phyloP scores from a whole-genome alignment of 306 rosid species.

The Pyrus betulifolia region DNA sequence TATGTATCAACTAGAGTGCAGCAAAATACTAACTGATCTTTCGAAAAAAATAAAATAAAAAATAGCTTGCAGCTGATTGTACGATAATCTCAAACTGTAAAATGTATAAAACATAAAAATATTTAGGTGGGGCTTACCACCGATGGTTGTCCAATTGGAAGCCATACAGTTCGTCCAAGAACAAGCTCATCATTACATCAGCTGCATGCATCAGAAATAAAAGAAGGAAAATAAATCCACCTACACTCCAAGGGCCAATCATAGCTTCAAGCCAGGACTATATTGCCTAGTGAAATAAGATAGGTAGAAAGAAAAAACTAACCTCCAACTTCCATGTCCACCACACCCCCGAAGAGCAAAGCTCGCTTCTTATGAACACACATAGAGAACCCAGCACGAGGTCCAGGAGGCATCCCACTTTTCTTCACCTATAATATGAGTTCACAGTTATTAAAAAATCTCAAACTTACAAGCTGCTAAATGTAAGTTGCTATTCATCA shows the following conservation, averaged over 20 bases:
- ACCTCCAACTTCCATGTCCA: constrained; percentile 95
- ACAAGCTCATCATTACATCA: constrained; percentile 90
- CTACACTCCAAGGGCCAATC: background rate
- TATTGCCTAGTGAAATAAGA: background rate
- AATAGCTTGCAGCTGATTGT: background rate
- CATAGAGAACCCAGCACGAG: constrained; percentile 98
- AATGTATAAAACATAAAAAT: background rate
- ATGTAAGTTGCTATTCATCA: background rate
- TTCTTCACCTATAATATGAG: constrained; percentile 59
- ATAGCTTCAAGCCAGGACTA: background rate
- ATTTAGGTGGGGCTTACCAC: constrained; percentile 45
- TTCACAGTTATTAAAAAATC: background rate
- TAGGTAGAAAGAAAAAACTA: background rate
- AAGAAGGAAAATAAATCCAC: constrained; percentile 6
- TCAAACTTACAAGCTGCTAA: background rate
- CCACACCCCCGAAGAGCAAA: constrained; percentile 90
- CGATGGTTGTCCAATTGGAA: constrained; percentile 80
- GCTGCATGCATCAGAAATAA: constrained; percentile 44
- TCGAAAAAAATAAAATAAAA: background rate
- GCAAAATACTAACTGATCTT: background rate
- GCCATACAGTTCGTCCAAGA: constrained; percentile 90
- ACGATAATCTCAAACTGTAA: background rate
- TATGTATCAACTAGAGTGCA: background rate
- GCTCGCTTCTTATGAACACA: constrained; percentile 91
- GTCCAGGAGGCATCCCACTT: constrained; percentile 98